Evolutionary conservation across 495 filamentous ascomycete genomes (phyloP), one percentile per base, ranked within the genome.

Genomic region (Neurospora sp.): DNA sequence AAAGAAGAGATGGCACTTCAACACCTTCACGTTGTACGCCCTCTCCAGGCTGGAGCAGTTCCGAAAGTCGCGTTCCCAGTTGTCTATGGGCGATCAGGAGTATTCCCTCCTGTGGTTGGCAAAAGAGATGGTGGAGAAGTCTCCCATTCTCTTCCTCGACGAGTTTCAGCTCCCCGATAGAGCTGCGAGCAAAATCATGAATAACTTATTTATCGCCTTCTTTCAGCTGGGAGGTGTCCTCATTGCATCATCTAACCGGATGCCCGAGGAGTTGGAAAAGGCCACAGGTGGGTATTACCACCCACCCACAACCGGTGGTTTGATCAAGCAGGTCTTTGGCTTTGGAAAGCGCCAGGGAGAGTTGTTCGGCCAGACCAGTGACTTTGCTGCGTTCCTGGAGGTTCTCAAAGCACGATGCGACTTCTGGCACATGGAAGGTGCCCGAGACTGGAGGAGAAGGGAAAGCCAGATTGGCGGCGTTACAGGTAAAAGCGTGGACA

Each of bases 81-180:
- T 75, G 39, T 73, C 75, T 8, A 69, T 53, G 16, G 76, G 69
- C 68, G 76, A 79, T 5, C 81, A 87, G 0, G 86, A 70, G 46
- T 86, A 91, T 75, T 88, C 88, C 0, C 78, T 93, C 22, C 78
- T 94, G 4, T 88, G 86, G 84, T 82, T 92, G 69, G 91, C 91
- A 5, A 87, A 89, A 70, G 89, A 92, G 46, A 85, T 91, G 80
- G 85, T 91, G 12, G 83, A 89, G 74, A 88, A 85, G 35, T 89
- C 88, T 37, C 91, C 91, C 1, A 91, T 93, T 70, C 78, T 93
- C 3, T 93, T 93, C 69, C 80, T 93, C 2, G 90, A 93, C 73
- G 90, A 93, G 76, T 93, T 93, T 74, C 91, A 93, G 75, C 80
- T 93, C 16, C 91, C 91, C 0, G 91, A 92, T 78, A 83, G 89